These are phyloP conservation scores for Coemansia sp. DNA, from an alignment of 192 early-diverging fungal species.

Conservation along the genomic window DNA sequence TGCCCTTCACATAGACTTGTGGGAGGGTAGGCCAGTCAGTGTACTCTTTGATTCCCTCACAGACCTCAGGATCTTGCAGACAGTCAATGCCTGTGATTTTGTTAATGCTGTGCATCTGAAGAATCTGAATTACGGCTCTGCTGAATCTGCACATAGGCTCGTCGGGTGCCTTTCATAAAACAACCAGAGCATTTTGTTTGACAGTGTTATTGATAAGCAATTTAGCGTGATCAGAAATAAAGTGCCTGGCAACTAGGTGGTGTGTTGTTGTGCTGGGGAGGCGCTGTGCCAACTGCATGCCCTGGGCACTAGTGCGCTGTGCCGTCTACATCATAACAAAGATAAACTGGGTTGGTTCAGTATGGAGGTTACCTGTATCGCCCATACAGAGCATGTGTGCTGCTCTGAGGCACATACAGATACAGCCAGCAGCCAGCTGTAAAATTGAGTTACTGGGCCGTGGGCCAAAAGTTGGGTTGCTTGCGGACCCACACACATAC, in stretches of 20 bases:
- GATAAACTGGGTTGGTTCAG: conserved; percentile 1
- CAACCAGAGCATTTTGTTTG: conserved; percentile 2
- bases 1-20: conserved; percentile 93
- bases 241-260: conserved; percentile 19
- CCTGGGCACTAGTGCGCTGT: conserved; percentile 12
- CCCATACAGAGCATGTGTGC: background rate
- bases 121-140: conserved; percentile 88
- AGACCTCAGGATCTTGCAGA: conserved; percentile 85
- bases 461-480: background rate
- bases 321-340: conserved; percentile 19
- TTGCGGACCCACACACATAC: background rate
- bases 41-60: conserved; percentile 94
- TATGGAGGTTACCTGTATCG: background rate
- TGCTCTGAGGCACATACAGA: conserved; percentile 2
- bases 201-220: conserved; percentile 39
- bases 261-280: conserved; percentile 4
- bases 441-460: background rate
- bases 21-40: conserved; percentile 93
- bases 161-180: conserved; percentile 97
- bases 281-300: conserved; percentile 9
- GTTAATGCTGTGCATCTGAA: conserved; percentile 71
- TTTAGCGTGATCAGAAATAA: conserved; percentile 38
- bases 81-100: conserved; percentile 75
- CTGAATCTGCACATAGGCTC: conserved; percentile 94
- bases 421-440: background rate